A percentile compares a stretch with the other conserved stretches of the same genome.
Conservation (phyloP, 73 alveolate species). For the Urostyla sp. region DNA sequence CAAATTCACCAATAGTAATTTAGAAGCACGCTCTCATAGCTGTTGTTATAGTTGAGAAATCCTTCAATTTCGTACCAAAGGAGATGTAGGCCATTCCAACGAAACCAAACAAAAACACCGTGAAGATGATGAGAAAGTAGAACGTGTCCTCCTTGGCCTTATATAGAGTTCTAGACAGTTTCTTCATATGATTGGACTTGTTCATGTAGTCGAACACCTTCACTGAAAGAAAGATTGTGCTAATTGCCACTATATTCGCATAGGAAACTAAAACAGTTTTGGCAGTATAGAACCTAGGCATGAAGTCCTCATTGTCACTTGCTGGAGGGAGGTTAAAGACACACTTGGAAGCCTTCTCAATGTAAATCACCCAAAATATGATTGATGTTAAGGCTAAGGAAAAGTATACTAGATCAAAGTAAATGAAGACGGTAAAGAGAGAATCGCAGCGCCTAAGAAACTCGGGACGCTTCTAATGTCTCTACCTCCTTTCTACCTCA, state of each 20-base stretch:
- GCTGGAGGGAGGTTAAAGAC: conserved; percentile 38
- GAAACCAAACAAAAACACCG: conserved; percentile 69
- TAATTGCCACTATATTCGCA: conserved; percentile 49
- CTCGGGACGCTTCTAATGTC: conserved; percentile 71
- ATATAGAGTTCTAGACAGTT: conserved; percentile 46
- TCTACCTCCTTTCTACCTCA: conserved; percentile 56
- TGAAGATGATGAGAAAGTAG: conserved; percentile 70
- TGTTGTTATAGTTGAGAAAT: conserved; percentile 48
- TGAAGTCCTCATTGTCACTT: conserved; percentile 23
- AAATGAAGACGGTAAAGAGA: conserved; percentile 49
- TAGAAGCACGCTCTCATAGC: conserved; percentile 71
- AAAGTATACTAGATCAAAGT: conserved; percentile 64
- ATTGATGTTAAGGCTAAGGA: conserved; percentile 31
- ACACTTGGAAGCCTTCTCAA: not conserved
- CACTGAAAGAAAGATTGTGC: conserved; percentile 25
- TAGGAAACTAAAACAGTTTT: conserved; percentile 21
- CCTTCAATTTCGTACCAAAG: conserved; percentile 64
- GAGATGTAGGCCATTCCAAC: conserved; percentile 72
- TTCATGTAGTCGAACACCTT: conserved; percentile 60
- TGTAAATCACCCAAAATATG: conserved; percentile 50
- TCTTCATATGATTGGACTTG: conserved; percentile 55
- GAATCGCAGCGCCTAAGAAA: conserved; percentile 46
- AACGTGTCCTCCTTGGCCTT: conserved; percentile 65
- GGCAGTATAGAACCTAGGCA: conserved; percentile 25
- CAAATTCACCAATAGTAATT: conserved; percentile 81